These are phyloP conservation scores for Juglanconis oblonga DNA, from an alignment of 2,329 filamentous ascomycete species.

Conservation along the genomic window DNA sequence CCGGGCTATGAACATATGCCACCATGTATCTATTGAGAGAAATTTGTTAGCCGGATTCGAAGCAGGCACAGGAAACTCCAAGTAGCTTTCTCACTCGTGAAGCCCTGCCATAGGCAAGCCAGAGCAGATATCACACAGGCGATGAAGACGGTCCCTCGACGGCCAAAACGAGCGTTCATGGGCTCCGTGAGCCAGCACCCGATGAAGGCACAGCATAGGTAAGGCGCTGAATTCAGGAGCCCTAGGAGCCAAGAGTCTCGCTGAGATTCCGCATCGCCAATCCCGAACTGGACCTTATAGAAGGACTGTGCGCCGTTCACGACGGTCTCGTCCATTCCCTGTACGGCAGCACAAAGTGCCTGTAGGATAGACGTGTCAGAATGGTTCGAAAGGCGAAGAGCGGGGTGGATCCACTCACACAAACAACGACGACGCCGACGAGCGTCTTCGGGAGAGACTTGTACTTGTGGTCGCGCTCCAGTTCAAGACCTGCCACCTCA, in stretches of 20 bases:
- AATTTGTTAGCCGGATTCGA: neutral
- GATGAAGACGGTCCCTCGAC: constrained; percentile 69
- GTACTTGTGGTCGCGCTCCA: constrained; percentile 66
- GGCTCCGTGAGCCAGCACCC: constrained; percentile 74
- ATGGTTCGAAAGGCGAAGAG: too few species aligned
- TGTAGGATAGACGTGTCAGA: constrained; percentile 47
- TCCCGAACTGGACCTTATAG: constrained; percentile 60
- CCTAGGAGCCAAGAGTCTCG: constrained; percentile 51
- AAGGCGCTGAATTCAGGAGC: constrained; percentile 58
- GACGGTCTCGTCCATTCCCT: constrained; percentile 70
- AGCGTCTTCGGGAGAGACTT: constrained; percentile 59
- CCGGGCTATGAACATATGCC: constrained; percentile 68
- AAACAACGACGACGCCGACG: constrained; percentile 60
- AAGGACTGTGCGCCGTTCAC: constrained; percentile 68
- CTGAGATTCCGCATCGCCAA: constrained; percentile 47
- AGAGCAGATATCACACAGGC: constrained; percentile 57
- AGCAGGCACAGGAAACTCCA: neutral
- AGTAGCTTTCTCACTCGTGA: constrained; percentile 28
- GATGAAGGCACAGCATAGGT: constrained; percentile 64
- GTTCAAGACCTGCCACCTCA: constrained; percentile 55
- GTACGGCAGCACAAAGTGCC: constrained; percentile 62
- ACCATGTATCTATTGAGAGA: constrained; percentile 45
- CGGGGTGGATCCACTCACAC: constrained; percentile 26
- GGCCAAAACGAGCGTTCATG: constrained; percentile 67
- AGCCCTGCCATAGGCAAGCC: constrained; percentile 50